Evolutionary conservation across 805 yeast species (phyloP).

Genomic region (Sugiyamaella floridensis): DNA sequence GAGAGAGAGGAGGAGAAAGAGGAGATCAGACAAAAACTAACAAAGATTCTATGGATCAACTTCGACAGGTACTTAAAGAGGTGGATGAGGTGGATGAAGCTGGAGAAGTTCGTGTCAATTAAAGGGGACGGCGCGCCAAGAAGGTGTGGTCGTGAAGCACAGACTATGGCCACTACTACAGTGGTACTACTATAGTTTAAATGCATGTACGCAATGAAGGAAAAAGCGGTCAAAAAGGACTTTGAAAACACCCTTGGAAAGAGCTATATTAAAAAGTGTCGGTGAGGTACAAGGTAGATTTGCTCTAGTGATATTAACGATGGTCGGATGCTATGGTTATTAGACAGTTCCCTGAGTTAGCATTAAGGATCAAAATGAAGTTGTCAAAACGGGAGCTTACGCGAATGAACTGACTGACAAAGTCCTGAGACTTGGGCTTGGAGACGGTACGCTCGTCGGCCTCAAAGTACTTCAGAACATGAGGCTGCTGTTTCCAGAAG

Average conservation of each 20-base stretch:
- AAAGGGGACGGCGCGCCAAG: too few relatives aligned
- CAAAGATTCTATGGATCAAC: conserved; percentile 5
- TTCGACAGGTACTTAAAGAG: conserved; percentile 3
- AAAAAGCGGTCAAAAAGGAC: too few relatives aligned
- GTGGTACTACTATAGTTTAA: too few relatives aligned
- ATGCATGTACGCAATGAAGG: too few relatives aligned
- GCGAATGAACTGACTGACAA: conserved; percentile 57
- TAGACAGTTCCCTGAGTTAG: not conserved
- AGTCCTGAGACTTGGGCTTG: conserved; percentile 47
- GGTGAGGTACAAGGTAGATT: not conserved
- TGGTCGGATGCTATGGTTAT: not conserved
- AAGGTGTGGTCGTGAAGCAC: too few relatives aligned
- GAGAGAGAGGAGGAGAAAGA: not conserved
- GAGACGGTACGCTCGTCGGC: conserved; percentile 52
- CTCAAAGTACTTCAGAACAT: conserved; percentile 74
- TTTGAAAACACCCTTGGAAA: too few relatives aligned
- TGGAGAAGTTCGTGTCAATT: not conserved
- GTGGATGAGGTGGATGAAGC: conserved; percentile 3
- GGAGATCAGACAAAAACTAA: too few relatives aligned
- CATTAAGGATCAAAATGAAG: not conserved
- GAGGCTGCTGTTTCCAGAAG: conserved; percentile 87
- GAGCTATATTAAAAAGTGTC: too few relatives aligned
- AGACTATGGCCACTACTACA: too few relatives aligned
- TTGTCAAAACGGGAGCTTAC: conserved; percentile 14
- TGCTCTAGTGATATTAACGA: too few relatives aligned